Evolutionary conservation across 164 flowering plant genomes (phyloP), one percentile per base, ranked within the genome.

Genomic region (Vitis cinerea): DNA sequence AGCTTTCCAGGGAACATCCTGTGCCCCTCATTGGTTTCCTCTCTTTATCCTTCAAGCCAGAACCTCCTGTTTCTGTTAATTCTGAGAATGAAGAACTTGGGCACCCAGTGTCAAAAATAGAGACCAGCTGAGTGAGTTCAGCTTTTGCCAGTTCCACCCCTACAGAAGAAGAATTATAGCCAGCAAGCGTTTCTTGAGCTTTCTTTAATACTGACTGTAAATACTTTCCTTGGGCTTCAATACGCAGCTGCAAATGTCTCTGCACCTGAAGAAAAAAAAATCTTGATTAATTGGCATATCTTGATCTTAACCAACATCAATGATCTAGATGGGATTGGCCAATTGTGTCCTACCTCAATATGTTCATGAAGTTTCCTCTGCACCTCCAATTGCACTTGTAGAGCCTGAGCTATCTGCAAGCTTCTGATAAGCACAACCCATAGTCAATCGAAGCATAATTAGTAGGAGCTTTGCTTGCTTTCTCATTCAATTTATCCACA

Each of bases 151-250:
- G 71, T 66, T 91, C 96, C 3, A 82, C 75, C 8, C 86, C 88
- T 2, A 68, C 67, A 2, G 88, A 71, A 56, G 89, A 82, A 11
- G 82, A 75, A 68, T 65, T 79, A 70, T 84, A 86, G 3, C 86
- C 84, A 27, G 92, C 69, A 5, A 95, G 86, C 48, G 94, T 85
- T 71, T 93, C 94, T 48, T 93, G 96, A 17, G 97, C 99, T 77
- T 89, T 96, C 74, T 74, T 82, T 17, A 96, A 73, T 31, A 92
- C 96, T 14, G 92, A 82, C 49, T 92, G 95, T 47, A 96, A 76
- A 67, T 96, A 93, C 76, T 86, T 90, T 57, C 98, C 97, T 82
- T 95, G 99, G 3, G 99, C 94, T 78, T 93, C 99, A 44, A 95
- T 95, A 66, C 98, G 73, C 61, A 93, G 85, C 87, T 93, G 99